Evolutionary conservation across 495 filamentous ascomycete genomes (phyloP), one percentile per base, ranked within the genome.

Genomic region (Xylaria telfairii): DNA sequence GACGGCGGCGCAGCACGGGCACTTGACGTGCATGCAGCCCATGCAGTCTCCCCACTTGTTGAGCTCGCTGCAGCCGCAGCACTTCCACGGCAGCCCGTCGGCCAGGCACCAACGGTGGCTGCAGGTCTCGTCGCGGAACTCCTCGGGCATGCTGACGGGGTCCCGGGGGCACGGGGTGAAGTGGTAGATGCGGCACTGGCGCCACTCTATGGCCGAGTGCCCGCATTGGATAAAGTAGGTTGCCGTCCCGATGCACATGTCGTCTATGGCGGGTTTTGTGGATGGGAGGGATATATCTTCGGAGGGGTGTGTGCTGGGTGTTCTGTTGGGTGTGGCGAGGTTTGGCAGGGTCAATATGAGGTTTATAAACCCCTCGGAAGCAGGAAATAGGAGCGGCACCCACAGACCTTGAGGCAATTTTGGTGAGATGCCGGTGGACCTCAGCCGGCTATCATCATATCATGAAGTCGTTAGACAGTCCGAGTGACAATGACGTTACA

Each of bases 11-110:
- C 51, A 54, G 15, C 3, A 12, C 10, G 10, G 5, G 30, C 54
- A 57, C 54, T 57, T 57, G 13, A 57, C 54, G 9, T 34, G 26
- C 54, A 3, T 34, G 19, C 54, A 57, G 13, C 54, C 28, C 26
- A 57, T 34, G 54, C 54, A 57, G 15, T 57, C 54, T 7, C 54
- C 54, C 54, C 54, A 57, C 17, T 19, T 34, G 13, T 57, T 54
- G 17, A 54, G 12, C 1, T 4, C 17, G 4, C 10, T 30, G 54
- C 30, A 57, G 5, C 2, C 4, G 30, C 54, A 57, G 30, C 54
- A 57, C 15, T 30, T 57, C 54, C 54, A 57, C 19, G 7, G 17
- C 13, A 6, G 3, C 7, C 54, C 54, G 28, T n/a, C 5, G 4
- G 26, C 13, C 12, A 34, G 30, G 34, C 54, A 57, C 54, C 54